These are phyloP conservation scores for Chrysopogon serrulatus DNA, from an alignment of 176 grass and related monocot species.

Conservation along the genomic window DNA sequence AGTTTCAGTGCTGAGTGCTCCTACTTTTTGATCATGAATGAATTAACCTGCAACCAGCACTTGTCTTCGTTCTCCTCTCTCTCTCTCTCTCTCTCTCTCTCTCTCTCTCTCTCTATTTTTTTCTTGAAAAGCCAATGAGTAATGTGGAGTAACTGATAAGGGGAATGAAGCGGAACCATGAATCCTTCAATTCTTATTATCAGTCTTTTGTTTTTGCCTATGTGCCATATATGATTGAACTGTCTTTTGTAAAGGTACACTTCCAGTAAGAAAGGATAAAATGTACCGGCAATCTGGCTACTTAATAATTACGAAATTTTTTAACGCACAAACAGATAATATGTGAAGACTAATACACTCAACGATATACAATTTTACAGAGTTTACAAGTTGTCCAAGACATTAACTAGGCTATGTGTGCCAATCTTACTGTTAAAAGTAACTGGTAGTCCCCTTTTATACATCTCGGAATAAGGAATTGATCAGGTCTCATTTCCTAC, in stretches of 20 bases:
- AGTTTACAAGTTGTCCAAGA: neutral
- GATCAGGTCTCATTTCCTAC: neutral
- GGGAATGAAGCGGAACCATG: neutral
- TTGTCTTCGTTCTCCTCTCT: neutral
- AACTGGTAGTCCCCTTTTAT: neutral
- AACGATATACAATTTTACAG: neutral
- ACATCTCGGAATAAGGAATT: neutral
- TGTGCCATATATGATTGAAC: neutral
- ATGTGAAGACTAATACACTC: neutral
- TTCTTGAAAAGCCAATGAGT: neutral
- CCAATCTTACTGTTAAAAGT: neutral
- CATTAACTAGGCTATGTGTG: neutral
- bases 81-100: too few species aligned
- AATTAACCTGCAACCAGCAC: neutral
- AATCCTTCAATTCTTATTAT: neutral
- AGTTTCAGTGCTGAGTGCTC: conserved; percentile 31
- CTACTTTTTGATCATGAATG: conserved; percentile 11
- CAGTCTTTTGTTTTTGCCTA: neutral
- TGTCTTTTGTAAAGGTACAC: neutral
- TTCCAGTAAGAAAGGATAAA: neutral
- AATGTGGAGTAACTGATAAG: neutral
- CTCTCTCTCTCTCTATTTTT: too few species aligned
- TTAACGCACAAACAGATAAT: neutral
- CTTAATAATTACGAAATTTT: neutral
- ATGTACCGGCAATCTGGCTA: neutral